phyloP scores from a whole-genome alignment of 2,329 filamentous ascomycete species.

The Colletotrichum musicola region DNA sequence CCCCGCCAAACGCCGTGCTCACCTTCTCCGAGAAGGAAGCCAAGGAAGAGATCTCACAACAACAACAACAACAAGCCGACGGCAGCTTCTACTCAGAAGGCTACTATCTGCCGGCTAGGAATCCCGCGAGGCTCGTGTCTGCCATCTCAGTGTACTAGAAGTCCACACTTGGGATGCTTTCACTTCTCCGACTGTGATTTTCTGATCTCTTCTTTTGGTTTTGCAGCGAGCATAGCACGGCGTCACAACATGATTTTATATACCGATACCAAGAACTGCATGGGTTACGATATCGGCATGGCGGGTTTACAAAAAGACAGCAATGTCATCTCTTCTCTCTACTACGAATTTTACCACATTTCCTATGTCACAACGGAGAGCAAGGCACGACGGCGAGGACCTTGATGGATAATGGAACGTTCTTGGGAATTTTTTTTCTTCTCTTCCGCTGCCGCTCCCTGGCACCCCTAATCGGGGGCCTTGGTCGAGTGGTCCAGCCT shows the following conservation, averaged over 20 bases:
- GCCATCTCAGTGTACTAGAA: constrained; percentile 69
- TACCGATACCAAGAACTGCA: constrained; percentile 43
- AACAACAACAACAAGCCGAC: constrained; percentile 54
- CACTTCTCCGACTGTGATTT: constrained; percentile 38
- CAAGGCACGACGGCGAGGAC: constrained; percentile 20
- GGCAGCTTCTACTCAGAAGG: constrained; percentile 63
- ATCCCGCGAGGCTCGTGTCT: constrained; percentile 64
- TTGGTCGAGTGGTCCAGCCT: constrained; percentile 35
- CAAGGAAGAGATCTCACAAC: constrained; percentile 53
- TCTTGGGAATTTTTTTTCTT: constrained; percentile 18
- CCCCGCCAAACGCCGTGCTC: constrained; percentile 70
- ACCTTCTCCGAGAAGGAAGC: constrained; percentile 71
- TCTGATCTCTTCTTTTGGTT: constrained; percentile 33
- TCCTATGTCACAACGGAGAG: constrained; percentile 29
- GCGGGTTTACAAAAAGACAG: constrained; percentile 32
- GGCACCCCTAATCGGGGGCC: constrained; percentile 25
- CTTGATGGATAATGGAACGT: constrained; percentile 36
- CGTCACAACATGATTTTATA: constrained; percentile 36
- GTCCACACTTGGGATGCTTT: constrained; percentile 16
- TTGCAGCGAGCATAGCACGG: constrained; percentile 44
- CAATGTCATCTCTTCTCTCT: constrained; percentile 32
- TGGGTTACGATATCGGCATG: constrained; percentile 33
- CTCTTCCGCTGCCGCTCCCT: constrained; percentile 38
- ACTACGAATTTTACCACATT: constrained; percentile 13
- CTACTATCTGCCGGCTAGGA: constrained; percentile 66